Conservation (phyloP, 108 stramenopile species). For the Conticribra guillardii region DNA sequence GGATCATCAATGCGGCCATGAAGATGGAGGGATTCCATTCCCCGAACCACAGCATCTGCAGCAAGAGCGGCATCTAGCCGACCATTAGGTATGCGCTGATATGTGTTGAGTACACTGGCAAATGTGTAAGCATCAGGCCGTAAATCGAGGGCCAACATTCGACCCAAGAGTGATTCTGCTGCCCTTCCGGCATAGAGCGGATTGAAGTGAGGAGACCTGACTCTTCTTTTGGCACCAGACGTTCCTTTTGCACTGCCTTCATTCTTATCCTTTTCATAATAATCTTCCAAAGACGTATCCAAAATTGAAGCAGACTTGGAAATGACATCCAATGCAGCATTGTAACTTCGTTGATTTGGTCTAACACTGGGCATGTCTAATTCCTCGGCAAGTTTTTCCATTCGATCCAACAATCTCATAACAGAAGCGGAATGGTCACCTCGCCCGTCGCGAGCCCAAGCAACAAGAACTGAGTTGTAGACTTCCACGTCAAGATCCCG, state of each 20-base stretch:
- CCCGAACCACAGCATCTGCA: constrained; percentile 63
- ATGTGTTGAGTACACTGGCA: constrained; percentile 60
- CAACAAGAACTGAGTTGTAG: constrained; percentile 44
- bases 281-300: constrained; percentile 28
- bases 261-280: constrained; percentile 23
- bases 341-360: constrained; percentile 55
- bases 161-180: constrained; percentile 43
- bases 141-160: constrained; percentile 37
- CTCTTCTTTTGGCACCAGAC: not conserved
- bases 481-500: constrained; percentile 53
- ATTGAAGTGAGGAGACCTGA: constrained; percentile 9
- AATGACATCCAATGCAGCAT: constrained; percentile 44
- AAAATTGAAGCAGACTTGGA: constrained; percentile 39
- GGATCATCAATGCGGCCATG: constrained; percentile 57
- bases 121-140: constrained; percentile 65
- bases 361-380: constrained; percentile 51
- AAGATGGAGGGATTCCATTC: constrained; percentile 66
- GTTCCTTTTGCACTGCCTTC: not conserved
- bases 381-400: constrained; percentile 63
- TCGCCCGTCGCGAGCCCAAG: constrained; percentile 22
- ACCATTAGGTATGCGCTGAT: constrained; percentile 52
- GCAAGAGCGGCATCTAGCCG: constrained; percentile 57
- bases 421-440: constrained; percentile 46
- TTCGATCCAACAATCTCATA: constrained; percentile 59
- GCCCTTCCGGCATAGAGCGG: constrained; percentile 45